Evolutionary conservation across 768 basidiomycete species (phyloP).

Genomic region (Hirschioporus abietinus): DNA sequence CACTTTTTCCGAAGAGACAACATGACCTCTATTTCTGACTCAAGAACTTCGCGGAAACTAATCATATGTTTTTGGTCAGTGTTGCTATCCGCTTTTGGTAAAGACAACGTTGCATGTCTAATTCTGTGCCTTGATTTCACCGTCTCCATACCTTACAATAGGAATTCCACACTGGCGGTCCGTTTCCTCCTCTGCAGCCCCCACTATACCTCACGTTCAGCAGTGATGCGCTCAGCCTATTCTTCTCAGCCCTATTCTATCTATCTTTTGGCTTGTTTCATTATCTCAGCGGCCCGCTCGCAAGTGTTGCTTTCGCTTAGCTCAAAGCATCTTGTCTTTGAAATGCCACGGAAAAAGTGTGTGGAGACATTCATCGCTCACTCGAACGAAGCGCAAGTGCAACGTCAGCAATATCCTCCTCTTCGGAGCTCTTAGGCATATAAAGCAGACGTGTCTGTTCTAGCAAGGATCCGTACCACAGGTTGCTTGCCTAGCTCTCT

Average conservation of each 20-base stretch:
- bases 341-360: background rate
- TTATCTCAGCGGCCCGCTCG: background rate
- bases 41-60: background rate
- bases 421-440: background rate
- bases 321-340: background rate
- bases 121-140: background rate
- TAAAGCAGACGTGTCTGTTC: background rate
- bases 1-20: background rate
- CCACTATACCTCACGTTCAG: background rate
- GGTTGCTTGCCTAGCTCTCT: background rate
- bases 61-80: background rate
- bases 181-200: background rate
- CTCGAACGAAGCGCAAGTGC: background rate
- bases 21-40: background rate
- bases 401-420: background rate
- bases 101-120: background rate
- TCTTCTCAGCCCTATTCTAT: background rate
- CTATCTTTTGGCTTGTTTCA: background rate
- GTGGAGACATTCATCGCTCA: background rate
- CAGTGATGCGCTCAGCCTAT: background rate
- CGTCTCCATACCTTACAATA: background rate
- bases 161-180: background rate
- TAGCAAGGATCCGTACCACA: background rate
- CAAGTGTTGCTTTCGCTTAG: background rate
- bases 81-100: background rate